Conservation (phyloP, 2,329 filamentous ascomycete genomes). For the Cryoendolithus antarcticus region DNA sequence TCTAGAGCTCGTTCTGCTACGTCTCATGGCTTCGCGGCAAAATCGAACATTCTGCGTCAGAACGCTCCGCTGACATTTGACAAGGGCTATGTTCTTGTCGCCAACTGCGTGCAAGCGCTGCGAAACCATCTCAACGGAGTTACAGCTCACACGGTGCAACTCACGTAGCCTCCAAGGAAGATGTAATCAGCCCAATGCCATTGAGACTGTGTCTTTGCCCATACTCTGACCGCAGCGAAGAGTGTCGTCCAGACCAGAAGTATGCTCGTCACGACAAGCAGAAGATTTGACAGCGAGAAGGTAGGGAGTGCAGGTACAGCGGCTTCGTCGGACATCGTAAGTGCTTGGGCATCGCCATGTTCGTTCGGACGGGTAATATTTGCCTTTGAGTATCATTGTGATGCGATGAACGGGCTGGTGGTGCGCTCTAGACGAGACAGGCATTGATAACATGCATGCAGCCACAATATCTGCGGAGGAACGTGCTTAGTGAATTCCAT, state of each 20-base stretch:
- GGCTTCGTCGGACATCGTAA: not conserved
- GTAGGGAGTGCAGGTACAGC: not conserved
- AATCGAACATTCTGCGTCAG: too few relatives aligned
- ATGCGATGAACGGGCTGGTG: not conserved
- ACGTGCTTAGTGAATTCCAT: too few relatives aligned
- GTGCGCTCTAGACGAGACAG: not conserved
- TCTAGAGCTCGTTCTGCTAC: too few relatives aligned
- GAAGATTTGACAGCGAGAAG: not conserved
- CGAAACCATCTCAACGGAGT: not conserved
- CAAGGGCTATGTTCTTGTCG: too few relatives aligned
- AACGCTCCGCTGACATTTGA: too few relatives aligned
- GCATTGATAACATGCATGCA: too few relatives aligned
- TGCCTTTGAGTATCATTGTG: not conserved
- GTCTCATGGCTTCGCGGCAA: too few relatives aligned
- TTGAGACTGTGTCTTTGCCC: constrained; percentile 1
- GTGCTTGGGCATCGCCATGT: not conserved
- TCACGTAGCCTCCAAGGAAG: constrained; percentile 1
- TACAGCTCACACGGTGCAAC: not conserved
- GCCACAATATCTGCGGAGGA: too few relatives aligned
- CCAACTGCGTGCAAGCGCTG: too few relatives aligned
- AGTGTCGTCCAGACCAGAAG: not conserved
- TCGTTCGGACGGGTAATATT: not conserved
- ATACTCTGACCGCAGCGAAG: not conserved
- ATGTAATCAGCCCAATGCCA: not conserved
- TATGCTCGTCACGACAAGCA: constrained; percentile 1